phyloP scores from a whole-genome alignment of 2,329 filamentous ascomycete genomes.

The Chaetomium globosum region DNA sequence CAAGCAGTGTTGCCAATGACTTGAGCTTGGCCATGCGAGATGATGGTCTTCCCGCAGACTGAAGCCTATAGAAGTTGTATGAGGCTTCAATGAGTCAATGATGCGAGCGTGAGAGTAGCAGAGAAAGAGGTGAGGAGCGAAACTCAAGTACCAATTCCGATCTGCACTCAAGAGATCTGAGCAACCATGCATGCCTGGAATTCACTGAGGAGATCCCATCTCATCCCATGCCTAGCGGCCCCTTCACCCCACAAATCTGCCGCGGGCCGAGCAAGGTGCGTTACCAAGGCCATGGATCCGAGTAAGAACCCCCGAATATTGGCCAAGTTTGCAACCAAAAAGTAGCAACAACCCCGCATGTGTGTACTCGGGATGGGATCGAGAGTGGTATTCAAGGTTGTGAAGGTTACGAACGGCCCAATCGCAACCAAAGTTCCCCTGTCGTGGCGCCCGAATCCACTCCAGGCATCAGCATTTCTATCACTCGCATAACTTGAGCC shows the following conservation, averaged over 20 bases:
- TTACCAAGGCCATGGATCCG: neutral
- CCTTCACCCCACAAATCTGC: neutral
- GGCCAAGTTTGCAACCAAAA: neutral
- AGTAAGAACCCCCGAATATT: neutral
- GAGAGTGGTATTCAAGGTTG: neutral
- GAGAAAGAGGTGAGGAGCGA: neutral
- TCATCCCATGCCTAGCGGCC: neutral
- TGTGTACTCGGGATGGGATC: neutral
- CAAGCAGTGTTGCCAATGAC: neutral
- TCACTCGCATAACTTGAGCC: no score
- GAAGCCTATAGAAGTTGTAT: neutral
- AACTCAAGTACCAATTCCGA: neutral
- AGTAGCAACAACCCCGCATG: no score
- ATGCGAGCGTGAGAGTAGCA: neutral
- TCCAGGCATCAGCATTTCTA: slow-evolving; percentile 17
- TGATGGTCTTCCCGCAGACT: neutral
- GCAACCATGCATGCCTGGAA: neutral
- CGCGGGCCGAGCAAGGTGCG: neutral
- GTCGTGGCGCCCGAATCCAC: neutral
- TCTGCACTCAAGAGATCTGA: neutral
- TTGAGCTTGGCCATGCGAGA: neutral
- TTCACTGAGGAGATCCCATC: neutral
- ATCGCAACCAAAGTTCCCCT: slow-evolving; percentile 1
- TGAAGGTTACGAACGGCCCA: slow-evolving; percentile 10
- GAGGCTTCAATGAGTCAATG: neutral